Evolutionary conservation across 768 basidiomycete species (phyloP), one percentile per base, ranked within the genome.

Genomic region (Tricholoma flavovirens): DNA sequence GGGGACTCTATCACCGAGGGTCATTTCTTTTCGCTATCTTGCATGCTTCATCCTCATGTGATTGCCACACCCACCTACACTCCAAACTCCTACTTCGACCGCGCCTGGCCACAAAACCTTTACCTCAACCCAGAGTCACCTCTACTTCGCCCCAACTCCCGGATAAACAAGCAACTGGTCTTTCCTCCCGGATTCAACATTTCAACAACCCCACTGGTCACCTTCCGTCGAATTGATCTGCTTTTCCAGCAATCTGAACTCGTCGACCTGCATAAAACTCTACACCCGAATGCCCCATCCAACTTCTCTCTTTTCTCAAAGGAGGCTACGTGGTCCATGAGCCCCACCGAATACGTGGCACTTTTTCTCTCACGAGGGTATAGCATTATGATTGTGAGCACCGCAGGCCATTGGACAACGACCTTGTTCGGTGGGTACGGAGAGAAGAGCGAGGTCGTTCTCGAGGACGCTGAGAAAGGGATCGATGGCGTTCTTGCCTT

Each of bases 1-100:
- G 86, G 86, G 26, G 86, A 88, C 62, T 87, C 85, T 0, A 82
- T 87, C 15, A 81, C 83, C 1, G 86, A 88, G 64, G 83, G 82
- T 59, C 85, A 88, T 65, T 88, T 88, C 73, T 88, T 87, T 67
- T 87, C 86, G 5, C 64, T 87, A 0, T 87, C 85, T 0, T 88
- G 86, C 62, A 61, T 79, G 40, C 74, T 88, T 3, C 82, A 81
- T 66, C 84, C 86, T 0, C 83, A 87, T 62, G 85, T 87, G 35
- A 75, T 75, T 33, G 86, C 85, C 1, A 83, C 80, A 2, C 86
- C 86, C 0, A 76, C 82, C 59, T 87, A 86, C 59, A 77, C 73
- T 38, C 71, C 72, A 32, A 77, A 78, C 54, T 71, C 75, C 0
- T 75, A 73, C 61, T 87, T 78, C 59, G 86, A 87, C 65, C 78